Evolutionary conservation across 306 rosid species (phyloP), one percentile per base, ranked within the genome.

Genomic region (Crataegus laevigata): DNA sequence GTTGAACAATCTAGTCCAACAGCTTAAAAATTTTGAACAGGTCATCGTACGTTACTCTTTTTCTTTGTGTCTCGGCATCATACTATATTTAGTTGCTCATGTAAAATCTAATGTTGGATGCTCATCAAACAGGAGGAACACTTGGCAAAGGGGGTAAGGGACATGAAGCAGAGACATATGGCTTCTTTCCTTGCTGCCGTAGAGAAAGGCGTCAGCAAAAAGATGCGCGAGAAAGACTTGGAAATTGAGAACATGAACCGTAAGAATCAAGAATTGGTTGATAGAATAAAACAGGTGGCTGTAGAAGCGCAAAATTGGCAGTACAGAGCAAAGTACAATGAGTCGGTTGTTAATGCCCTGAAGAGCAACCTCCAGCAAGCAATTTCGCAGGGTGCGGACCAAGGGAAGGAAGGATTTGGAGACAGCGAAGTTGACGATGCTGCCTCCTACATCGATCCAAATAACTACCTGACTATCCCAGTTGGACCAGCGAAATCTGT

Each of bases 401-500:
- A 88, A 69, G 97, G 87, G 59, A 94, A 91, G 83, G 98, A 91
- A 85, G 98, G 98, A 38, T 94, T 88, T 58, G 97, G 98, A 78
- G 98, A 94, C 78, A 94, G 91, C 55, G 98, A 91, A 82, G 84
- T 78, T 62, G 98, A 94, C 69, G 97, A 94, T 59, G 85, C 91
- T 11, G 88, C 89, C 57, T 91, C 97, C 1, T 79, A 81, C 77
- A 76, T 88, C 1, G 86, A 89, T 77, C 92, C 93, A 2, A 89
- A 80, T 66, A 91, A 89, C 88, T 75, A 83, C 78, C 71, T 87
- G 28, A 79, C 80, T 40, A 43, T 86, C 71, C 83, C 87, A 1
- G 85, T 80, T 0, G 80, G 73, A 2, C 68, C 80, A 1, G 29
- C 52, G 76, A 86, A 83, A 62, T 69, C 90, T 0, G 7, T 76